Evolutionary conservation across 1,139 yeast species (phyloP).

Genomic region (Hyphopichia buzzinii): DNA sequence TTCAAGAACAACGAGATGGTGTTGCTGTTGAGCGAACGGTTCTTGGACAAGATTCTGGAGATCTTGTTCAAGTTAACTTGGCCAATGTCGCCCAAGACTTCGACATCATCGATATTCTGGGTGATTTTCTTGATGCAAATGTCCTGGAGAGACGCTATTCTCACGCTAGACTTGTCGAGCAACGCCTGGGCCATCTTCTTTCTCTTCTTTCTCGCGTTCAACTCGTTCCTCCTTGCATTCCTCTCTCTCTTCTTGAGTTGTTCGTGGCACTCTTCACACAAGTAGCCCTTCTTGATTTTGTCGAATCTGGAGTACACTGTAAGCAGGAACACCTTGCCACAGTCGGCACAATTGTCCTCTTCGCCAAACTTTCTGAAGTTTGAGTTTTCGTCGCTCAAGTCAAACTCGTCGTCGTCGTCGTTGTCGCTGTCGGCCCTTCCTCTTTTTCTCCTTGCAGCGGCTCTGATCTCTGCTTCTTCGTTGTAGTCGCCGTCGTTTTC

Average conservation of each 20-base stretch:
- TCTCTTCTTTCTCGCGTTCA: slow-evolving; percentile 67
- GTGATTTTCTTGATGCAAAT: slow-evolving; percentile 72
- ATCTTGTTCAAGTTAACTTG: slow-evolving; percentile 61
- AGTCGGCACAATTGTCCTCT: slow-evolving; percentile 54
- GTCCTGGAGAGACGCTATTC: slow-evolving; percentile 75
- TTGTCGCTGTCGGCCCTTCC: slow-evolving; percentile 29
- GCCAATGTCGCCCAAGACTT: slow-evolving; percentile 79
- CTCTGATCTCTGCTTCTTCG: slow-evolving; percentile 34
- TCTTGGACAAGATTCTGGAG: slow-evolving; percentile 72
- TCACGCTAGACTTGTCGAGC: slow-evolving; percentile 63
- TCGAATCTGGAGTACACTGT: slow-evolving; percentile 63
- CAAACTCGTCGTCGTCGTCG: slow-evolving; percentile 30
- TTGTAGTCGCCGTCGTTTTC: slow-evolving; percentile 14
- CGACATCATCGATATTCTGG: slow-evolving; percentile 71
- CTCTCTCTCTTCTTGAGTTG: slow-evolving; percentile 41
- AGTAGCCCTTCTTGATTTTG: slow-evolving; percentile 50
- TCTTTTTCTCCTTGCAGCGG: slow-evolving; percentile 41
- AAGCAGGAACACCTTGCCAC: slow-evolving; percentile 55
- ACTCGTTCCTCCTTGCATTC: slow-evolving; percentile 47
- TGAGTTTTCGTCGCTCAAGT: slow-evolving; percentile 17
- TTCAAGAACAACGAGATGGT: slow-evolving; percentile 74
- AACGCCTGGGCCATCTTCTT: slow-evolving; percentile 82
- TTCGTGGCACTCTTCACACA: slow-evolving; percentile 67
- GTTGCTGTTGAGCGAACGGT: slow-evolving; percentile 69
- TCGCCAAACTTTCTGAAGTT: slow-evolving; percentile 42